phyloP scores from a whole-genome alignment of 2,329 filamentous ascomycete species.

The Lojkania enalia region DNA sequence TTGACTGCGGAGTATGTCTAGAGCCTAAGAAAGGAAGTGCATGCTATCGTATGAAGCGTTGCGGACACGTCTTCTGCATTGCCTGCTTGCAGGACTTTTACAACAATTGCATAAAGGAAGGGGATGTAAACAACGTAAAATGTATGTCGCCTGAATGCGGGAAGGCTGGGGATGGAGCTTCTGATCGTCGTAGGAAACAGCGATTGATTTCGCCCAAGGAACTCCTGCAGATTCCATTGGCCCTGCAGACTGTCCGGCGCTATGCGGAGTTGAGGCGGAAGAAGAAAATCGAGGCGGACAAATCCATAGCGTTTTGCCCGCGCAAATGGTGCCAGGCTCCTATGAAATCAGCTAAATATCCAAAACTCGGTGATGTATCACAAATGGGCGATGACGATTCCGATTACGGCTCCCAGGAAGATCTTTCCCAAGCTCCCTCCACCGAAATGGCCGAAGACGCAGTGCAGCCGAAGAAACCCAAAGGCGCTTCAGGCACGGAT shows the following conservation, averaged over 20 bases:
- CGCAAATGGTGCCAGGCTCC: conserved; percentile 90
- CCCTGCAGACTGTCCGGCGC: conserved; percentile 72
- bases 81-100: conserved; percentile 90
- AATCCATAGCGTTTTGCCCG: conserved; percentile 89
- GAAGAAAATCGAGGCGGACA: conserved; percentile 87
- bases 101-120: conserved; percentile 82
- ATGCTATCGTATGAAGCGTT: conserved; percentile 82
- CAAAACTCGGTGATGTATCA: conserved; percentile 49
- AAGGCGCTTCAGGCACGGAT: conserved; percentile 58
- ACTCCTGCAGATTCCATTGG: conserved; percentile 59
- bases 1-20: conserved; percentile 84
- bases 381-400: conserved; percentile 43
- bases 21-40: conserved; percentile 86
- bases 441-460: conserved; percentile 2
- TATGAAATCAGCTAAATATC: conserved; percentile 62
- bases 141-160: conserved; percentile 82
- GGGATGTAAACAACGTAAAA: conserved; percentile 75
- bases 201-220: conserved; percentile 79
- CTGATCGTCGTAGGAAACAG: conserved; percentile 50
- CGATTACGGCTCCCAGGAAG: conserved; percentile 8
- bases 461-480: conserved; percentile 23
- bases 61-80: conserved; percentile 88
- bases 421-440: not conserved
- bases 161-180: conserved; percentile 23
- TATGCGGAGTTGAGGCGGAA: conserved; percentile 93